A percentile compares a stretch with the other conserved stretches of the same genome.
These are phyloP conservation scores for Amphibolis antarctica DNA, from an alignment of 106 monocot species.

Conservation along the genomic window DNA sequence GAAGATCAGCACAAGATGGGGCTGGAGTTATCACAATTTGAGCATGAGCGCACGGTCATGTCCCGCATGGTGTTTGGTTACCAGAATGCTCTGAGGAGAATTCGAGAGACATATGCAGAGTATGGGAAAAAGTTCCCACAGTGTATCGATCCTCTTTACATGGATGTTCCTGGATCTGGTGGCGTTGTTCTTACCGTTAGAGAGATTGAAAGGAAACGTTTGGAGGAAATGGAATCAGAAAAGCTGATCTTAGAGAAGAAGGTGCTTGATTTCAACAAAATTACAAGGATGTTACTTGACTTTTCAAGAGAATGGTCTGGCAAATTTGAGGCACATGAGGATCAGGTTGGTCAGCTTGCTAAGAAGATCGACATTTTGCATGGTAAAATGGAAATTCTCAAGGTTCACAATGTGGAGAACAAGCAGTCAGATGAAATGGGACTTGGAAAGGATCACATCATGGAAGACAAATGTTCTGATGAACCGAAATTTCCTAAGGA, in stretches of 20 bases:
- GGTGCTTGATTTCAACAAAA: constrained; percentile 19
- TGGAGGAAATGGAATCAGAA: constrained; percentile 46
- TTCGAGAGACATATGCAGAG: constrained; percentile 38
- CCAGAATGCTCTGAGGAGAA: constrained; percentile 58
- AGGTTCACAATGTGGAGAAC: constrained; percentile 17
- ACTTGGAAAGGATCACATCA: too few species aligned
- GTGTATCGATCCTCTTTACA: constrained; percentile 51
- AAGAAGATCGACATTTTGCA: constrained; percentile 21
- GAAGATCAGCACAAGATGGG: constrained; percentile 67
- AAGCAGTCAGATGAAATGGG: constrained; percentile 6
- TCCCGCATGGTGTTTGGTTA: constrained; percentile 52
- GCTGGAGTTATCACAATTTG: constrained; percentile 27
- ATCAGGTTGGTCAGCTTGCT: constrained; percentile 8
- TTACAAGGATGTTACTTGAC: constrained; percentile 20
- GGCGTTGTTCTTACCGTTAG: constrained; percentile 48
- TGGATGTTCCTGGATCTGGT: constrained; percentile 50
- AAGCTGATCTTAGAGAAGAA: constrained; percentile 33
- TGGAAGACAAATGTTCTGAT: too few species aligned
- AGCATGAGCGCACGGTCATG: constrained; percentile 68
- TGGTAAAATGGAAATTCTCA: constrained; percentile 25
- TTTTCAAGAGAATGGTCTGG: constrained; percentile 38
- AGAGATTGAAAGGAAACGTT: constrained; percentile 47
- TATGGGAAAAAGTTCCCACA: constrained; percentile 52
- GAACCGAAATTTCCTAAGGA: too few species aligned
- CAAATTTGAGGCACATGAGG: constrained; percentile 30